Evolutionary conservation across 2,329 filamentous ascomycete species (phyloP).

Genomic region (Exophiala spinifera): DNA sequence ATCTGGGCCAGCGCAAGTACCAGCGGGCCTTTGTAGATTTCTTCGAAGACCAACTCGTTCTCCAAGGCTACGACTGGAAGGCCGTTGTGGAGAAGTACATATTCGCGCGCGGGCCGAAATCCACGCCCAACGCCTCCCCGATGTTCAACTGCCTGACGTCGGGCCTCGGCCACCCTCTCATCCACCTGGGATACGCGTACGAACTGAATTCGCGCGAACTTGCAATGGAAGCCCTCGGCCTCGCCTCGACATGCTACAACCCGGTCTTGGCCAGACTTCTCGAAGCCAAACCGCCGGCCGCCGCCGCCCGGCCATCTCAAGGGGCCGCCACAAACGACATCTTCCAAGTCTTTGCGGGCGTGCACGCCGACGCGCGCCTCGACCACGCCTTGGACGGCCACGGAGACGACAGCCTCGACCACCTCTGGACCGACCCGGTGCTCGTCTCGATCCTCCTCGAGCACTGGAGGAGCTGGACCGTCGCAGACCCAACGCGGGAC

Average conservation of each 20-base stretch:
- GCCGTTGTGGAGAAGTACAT: slow-evolving; percentile 72
- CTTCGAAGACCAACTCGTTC: slow-evolving; percentile 84
- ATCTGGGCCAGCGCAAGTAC: slow-evolving; percentile 73
- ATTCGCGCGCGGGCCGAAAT: slow-evolving; percentile 54
- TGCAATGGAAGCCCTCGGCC: slow-evolving; percentile 79
- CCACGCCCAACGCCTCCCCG: slow-evolving; percentile 44
- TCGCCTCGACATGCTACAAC: slow-evolving; percentile 64
- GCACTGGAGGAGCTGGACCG: slow-evolving; percentile 86
- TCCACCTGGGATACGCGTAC: slow-evolving; percentile 90
- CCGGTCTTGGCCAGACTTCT: slow-evolving; percentile 57
- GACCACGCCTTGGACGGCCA: slow-evolving; percentile 61
- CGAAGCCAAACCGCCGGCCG: slow-evolving; percentile 44
- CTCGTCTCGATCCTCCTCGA: slow-evolving; percentile 62
- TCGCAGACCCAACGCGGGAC: slow-evolving; percentile 66
- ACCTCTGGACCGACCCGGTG: slow-evolving; percentile 67
- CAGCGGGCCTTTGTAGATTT: slow-evolving; percentile 92
- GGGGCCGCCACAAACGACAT: slow-evolving; percentile 60
- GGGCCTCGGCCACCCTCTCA: slow-evolving; percentile 83
- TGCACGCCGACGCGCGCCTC: slow-evolving; percentile 68
- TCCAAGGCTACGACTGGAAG: slow-evolving; percentile 78
- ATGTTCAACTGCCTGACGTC: slow-evolving; percentile 76
- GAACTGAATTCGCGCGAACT: slow-evolving; percentile 82
- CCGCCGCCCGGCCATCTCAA: slow-evolving; percentile 53
- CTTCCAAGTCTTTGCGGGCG: slow-evolving; percentile 66
- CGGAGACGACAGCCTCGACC: slow-evolving; percentile 61